Conservation (phyloP, 2,329 filamentous ascomycete genomes). For the Blastomyces percursus region DNA sequence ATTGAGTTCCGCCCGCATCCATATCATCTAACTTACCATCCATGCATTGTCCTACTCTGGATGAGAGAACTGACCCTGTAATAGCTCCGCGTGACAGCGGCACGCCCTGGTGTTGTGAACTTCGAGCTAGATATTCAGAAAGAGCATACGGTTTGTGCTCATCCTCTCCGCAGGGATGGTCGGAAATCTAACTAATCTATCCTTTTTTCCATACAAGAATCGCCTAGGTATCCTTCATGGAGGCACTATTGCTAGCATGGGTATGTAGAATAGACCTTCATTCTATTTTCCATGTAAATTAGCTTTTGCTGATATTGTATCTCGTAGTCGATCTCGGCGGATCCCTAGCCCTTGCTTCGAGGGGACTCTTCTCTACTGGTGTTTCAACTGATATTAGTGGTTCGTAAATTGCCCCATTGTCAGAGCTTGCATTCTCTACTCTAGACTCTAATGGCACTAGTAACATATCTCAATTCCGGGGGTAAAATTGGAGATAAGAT, state of each 20-base stretch:
- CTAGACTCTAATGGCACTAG: conserved; percentile 21
- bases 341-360: conserved; percentile 54
- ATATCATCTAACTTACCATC: background rate
- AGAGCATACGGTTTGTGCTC: conserved; percentile 48
- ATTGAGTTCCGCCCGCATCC: background rate
- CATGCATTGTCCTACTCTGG: background rate
- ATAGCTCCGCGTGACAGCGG: conserved; percentile 51
- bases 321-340: conserved; percentile 51
- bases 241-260: conserved; percentile 54
- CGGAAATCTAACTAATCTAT: background rate
- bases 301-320: background rate
- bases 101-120: conserved; percentile 50
- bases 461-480: conserved; percentile 54
- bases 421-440: background rate
- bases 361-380: conserved; percentile 54
- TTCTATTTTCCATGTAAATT: background rate
- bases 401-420: conserved; percentile 16
- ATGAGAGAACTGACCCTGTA: background rate
- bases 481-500: conserved; percentile 53
- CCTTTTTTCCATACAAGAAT: conserved; percentile 37
- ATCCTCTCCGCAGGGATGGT: no score
- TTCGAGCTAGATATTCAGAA: conserved; percentile 56
- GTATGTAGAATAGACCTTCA: conserved; percentile 20
- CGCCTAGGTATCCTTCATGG: conserved; percentile 56
- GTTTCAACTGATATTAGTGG: conserved; percentile 56